These are phyloP conservation scores for Syncephalastrum sp. DNA, from an alignment of 371 early-diverging fungal species.

Conservation along the genomic window DNA sequence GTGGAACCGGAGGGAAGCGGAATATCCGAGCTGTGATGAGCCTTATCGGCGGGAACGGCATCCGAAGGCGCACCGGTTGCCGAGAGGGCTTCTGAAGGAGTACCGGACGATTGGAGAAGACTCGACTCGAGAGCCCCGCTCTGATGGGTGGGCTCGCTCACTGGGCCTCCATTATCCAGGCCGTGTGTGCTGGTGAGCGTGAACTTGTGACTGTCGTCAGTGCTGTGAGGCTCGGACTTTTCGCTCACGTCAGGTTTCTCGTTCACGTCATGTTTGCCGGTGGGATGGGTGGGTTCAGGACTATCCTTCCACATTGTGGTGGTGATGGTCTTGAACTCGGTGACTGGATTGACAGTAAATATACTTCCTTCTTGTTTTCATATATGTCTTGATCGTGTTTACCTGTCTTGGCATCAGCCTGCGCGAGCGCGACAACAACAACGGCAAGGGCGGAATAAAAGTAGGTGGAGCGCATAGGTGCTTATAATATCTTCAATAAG, in stretches of 20 bases:
- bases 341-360: constrained; percentile 5
- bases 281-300: constrained; percentile 4
- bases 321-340: constrained; percentile 18
- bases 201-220: not conserved
- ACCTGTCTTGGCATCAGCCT: constrained; percentile 19
- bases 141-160: constrained; percentile 1
- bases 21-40: no score
- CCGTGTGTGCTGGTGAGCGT: constrained; percentile 2
- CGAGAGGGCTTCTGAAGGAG: not conserved
- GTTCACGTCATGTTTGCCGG: not conserved
- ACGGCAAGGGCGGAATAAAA: constrained; percentile 13
- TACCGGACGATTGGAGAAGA: not conserved
- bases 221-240: not conserved
- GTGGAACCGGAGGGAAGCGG: no score
- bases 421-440: constrained; percentile 5
- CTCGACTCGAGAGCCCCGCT: not conserved
- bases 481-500: no score
- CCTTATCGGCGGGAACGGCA: no score
- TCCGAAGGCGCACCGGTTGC: not conserved
- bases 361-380: no score
- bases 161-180: constrained; percentile 9
- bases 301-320: constrained; percentile 13
- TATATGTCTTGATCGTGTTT: not conserved
- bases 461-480: constrained; percentile 15
- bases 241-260: constrained; percentile 1